Evolutionary conservation across 2,329 filamentous ascomycete genomes (phyloP).

Genomic region (Xylaria sp.): DNA sequence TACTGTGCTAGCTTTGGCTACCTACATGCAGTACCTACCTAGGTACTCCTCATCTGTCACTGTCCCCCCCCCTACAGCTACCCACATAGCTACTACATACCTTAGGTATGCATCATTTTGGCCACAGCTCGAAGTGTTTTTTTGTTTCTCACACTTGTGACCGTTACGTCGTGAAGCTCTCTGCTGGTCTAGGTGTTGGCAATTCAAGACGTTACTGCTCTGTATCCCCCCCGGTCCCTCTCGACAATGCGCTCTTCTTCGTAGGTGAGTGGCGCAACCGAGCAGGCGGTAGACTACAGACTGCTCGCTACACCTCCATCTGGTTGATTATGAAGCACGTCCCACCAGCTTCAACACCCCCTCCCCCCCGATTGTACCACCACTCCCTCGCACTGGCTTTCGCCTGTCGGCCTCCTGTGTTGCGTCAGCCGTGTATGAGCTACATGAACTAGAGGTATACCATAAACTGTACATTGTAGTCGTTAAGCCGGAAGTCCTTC

Average conservation of each 20-base stretch:
- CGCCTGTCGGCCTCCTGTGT: background rate
- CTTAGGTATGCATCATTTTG: background rate
- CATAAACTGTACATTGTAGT: background rate
- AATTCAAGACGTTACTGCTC: background rate
- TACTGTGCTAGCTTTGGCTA: background rate
- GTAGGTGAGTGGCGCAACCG: conserved; percentile 5
- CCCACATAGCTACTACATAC: background rate
- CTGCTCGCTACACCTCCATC: background rate
- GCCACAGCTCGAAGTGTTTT: background rate
- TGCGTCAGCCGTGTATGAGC: background rate
- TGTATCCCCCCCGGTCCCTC: background rate
- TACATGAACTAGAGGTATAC: background rate
- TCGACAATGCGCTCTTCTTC: background rate
- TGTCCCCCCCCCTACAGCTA: background rate
- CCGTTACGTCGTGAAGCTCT: background rate
- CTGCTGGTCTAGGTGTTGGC: background rate
- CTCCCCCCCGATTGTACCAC: background rate
- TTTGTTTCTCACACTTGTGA: background rate
- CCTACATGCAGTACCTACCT: background rate
- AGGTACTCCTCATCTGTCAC: conserved; percentile 22
- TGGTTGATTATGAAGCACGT: background rate
- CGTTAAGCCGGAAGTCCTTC: background rate
- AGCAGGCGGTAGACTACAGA: background rate
- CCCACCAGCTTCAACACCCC: background rate
- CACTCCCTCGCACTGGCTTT: background rate